phyloP scores from a whole-genome alignment of 257 asterid species.

The Salvia splendens region DNA sequence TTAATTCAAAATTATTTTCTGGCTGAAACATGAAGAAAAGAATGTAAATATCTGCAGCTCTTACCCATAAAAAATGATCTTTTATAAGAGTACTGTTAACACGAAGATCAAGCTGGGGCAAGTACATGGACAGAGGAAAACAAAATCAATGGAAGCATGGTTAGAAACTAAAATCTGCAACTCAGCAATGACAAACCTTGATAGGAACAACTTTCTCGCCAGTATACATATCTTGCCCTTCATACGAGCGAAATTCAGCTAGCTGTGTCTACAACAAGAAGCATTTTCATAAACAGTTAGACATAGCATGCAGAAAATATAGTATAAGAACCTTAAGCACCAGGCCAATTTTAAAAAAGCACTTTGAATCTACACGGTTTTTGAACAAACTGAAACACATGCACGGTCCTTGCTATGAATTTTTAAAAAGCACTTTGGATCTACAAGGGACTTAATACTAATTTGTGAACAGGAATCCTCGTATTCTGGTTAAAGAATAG shows the following conservation, averaged over 20 bases:
- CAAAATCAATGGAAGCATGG: conserved; percentile 24
- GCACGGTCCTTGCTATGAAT: not conserved
- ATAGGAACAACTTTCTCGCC: conserved; percentile 93
- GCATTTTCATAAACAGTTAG: conserved; percentile 29
- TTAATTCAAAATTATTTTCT: conserved; percentile 7
- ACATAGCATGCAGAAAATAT: conserved; percentile 14
- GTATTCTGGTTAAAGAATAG: not conserved
- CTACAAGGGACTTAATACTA: not conserved
- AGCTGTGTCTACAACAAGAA: conserved; percentile 68
- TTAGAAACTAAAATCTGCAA: conserved; percentile 22
- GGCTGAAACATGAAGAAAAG: conserved; percentile 7
- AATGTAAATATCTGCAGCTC: conserved; percentile 32
- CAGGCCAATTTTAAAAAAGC: not conserved
- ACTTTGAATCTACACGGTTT: too few relatives aligned
- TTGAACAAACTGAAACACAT: not conserved
- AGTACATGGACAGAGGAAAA: conserved; percentile 17
- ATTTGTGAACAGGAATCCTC: conserved; percentile 11
- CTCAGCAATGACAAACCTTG: conserved; percentile 58
- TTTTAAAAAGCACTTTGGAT: not conserved
- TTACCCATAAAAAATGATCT: conserved; percentile 96
- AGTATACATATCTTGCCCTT: conserved; percentile 96
- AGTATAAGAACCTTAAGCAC: conserved; percentile 14
- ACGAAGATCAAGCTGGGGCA: conserved; percentile 86
- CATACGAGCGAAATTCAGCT: conserved; percentile 79
- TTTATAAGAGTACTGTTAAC: conserved; percentile 84